Evolutionary conservation across 2,329 filamentous ascomycete genomes (phyloP).

Genomic region (Fusarium kyushuense): DNA sequence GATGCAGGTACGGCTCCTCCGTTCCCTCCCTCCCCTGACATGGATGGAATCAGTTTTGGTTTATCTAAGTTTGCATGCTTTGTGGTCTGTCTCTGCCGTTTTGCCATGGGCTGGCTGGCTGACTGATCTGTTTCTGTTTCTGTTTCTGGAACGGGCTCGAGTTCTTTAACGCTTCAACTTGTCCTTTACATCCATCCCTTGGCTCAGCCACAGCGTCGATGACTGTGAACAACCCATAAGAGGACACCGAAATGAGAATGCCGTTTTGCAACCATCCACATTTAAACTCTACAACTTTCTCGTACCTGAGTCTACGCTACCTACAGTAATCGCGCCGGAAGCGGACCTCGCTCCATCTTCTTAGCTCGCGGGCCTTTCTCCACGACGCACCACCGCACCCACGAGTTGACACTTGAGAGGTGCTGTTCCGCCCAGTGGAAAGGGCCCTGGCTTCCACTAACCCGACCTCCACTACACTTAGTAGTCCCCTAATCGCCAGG

Average conservation of each 20-base stretch:
- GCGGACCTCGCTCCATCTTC: constrained; percentile 34
- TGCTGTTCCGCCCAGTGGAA: constrained; percentile 21
- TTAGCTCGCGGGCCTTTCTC: constrained; percentile 38
- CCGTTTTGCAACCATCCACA: constrained; percentile 10
- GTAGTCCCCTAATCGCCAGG: constrained; percentile 36
- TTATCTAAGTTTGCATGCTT: constrained; percentile 1
- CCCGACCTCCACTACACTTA: constrained; percentile 23
- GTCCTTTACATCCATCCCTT: constrained; percentile 17
- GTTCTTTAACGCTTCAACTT: constrained; percentile 28
- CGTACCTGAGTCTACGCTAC: constrained; percentile 26
- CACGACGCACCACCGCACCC: constrained; percentile 28
- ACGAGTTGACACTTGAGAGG: constrained; percentile 26
- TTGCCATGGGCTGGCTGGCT: constrained; percentile 10
- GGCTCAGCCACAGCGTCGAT: constrained; percentile 1
- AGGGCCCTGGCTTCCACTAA: constrained; percentile 39
- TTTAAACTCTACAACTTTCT: constrained; percentile 8
- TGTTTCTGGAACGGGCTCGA: constrained; percentile 30
- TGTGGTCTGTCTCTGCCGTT: background rate
- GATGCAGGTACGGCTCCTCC: constrained; percentile 45
- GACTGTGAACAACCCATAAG: constrained; percentile 12
- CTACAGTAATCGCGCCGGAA: constrained; percentile 33
- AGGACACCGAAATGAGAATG: constrained; percentile 13
- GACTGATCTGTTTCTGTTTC: background rate
- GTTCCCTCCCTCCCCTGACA: constrained; percentile 44
- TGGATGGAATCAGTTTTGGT: constrained; percentile 32